Percentiles rank a stretch among this genome's conserved stretches.
Evolutionary conservation across 352 stramenopile species (phyloP).

Genomic region (Phytophthora tubulina): DNA sequence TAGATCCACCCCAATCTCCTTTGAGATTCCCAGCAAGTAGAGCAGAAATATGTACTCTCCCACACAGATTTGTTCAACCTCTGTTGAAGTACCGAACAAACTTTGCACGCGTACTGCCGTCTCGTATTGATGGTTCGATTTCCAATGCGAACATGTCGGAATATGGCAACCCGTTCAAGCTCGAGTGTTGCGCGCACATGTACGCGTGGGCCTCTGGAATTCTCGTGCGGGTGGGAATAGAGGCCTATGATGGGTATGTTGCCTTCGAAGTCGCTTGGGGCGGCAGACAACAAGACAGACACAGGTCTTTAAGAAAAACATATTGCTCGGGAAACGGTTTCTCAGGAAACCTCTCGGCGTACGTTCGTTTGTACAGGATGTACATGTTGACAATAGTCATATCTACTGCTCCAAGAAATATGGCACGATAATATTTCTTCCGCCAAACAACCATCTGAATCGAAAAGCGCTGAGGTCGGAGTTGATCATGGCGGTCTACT

Average conservation of each 20-base stretch:
- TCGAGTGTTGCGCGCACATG: neutral
- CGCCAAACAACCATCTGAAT: slow-evolving; percentile 13
- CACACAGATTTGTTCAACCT: neutral
- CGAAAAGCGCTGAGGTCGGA: slow-evolving; percentile 22
- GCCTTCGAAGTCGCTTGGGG: neutral
- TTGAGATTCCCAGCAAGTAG: neutral
- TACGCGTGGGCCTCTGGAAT: neutral
- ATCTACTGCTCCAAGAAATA: slow-evolving; percentile 23
- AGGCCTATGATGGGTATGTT: neutral
- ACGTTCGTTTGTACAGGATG: slow-evolving; percentile 16
- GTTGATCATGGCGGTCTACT: slow-evolving; percentile 27
- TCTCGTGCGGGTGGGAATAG: neutral
- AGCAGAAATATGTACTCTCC: neutral
- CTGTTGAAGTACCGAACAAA: neutral
- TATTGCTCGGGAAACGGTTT: neutral
- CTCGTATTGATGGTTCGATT: neutral
- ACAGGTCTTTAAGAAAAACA: neutral
- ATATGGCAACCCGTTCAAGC: neutral
- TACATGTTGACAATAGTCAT: slow-evolving; percentile 35
- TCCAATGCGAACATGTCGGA: neutral
- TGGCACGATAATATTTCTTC: neutral
- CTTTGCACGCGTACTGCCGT: neutral
- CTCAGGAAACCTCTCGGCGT: neutral
- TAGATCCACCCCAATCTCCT: neutral
- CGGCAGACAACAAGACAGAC: neutral